phyloP scores from a whole-genome alignment of 345 rosid genomes.

The Salix caprea region DNA sequence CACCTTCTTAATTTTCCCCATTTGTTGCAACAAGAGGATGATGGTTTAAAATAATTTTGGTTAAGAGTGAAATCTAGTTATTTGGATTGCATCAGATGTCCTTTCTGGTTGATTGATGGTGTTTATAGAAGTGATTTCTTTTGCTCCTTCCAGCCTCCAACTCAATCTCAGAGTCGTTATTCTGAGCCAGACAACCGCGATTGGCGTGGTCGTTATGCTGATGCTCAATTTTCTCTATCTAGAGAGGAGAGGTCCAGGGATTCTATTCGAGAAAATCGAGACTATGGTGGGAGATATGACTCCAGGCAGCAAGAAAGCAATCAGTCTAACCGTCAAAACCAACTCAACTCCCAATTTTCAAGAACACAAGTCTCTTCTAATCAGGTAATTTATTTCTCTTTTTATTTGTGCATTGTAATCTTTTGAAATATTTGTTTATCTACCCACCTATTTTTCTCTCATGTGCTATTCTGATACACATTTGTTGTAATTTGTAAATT shows the following conservation, averaged over 20 bases:
- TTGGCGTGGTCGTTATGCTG: conserved; percentile 77
- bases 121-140: background rate
- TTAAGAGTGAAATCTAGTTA: background rate
- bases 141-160: conserved; percentile 36
- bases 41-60: background rate
- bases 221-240: conserved; percentile 47
- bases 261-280: conserved; percentile 47
- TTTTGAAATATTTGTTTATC: background rate
- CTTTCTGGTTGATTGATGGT: background rate
- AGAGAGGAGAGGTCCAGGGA: conserved; percentile 78
- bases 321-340: conserved; percentile 49
- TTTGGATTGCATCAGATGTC: background rate
- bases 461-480: background rate
- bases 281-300: conserved; percentile 36
- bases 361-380: conserved; percentile 42
- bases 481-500: background rate
- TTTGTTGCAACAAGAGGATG: background rate
- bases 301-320: conserved; percentile 43
- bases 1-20: background rate
- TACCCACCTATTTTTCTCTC: background rate
- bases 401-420: background rate
- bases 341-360: conserved; percentile 41
- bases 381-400: conserved; percentile 35
- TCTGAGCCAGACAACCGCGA: conserved; percentile 86
- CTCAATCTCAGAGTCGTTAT: conserved; percentile 55